phyloP scores from a whole-genome alignment of 805 yeast species.

The Sugiyamaella marilandica region DNA sequence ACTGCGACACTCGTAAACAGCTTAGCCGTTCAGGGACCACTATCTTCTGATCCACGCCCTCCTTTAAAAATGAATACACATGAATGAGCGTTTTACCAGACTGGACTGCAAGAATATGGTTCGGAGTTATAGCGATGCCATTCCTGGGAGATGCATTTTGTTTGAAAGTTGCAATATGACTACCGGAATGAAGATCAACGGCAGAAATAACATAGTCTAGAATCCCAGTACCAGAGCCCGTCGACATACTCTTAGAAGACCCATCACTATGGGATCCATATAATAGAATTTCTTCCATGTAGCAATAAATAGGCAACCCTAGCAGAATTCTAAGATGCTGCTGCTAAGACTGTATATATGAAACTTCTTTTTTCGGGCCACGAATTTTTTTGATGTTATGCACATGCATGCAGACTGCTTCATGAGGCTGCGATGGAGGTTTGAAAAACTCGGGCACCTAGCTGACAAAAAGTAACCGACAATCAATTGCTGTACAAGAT shows the following conservation, averaged over 20 bases:
- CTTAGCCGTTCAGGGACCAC: slow-evolving; percentile 78
- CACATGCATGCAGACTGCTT: neutral
- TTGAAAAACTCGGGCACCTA: neutral
- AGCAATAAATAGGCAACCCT: too few species aligned
- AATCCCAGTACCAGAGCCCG: slow-evolving; percentile 8
- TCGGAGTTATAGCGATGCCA: slow-evolving; percentile 47
- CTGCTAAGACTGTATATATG: too few species aligned
- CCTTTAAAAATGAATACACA: slow-evolving; percentile 64
- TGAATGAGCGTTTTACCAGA: slow-evolving; percentile 69
- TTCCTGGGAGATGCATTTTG: slow-evolving; percentile 45
- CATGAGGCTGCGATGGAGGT: neutral
- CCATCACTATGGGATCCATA: slow-evolving; percentile 13
- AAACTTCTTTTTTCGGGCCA: too few species aligned
- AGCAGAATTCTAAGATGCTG: too few species aligned
- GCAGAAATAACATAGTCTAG: slow-evolving; percentile 14
- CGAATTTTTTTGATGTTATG: neutral
- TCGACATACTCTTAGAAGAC: slow-evolving; percentile 5
- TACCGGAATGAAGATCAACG: slow-evolving; percentile 38
- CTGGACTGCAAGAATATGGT: slow-evolving; percentile 59
- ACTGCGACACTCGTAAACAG: slow-evolving; percentile 46
- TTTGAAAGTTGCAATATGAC: slow-evolving; percentile 42
- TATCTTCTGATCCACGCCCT: slow-evolving; percentile 66
- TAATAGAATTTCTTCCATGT: slow-evolving; percentile 33
- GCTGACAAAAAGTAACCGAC: too few species aligned
- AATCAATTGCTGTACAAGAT: slow-evolving; percentile 34